phyloP scores from a whole-genome alignment of 495 filamentous ascomycete genomes.

The Rusavskia elegans region DNA sequence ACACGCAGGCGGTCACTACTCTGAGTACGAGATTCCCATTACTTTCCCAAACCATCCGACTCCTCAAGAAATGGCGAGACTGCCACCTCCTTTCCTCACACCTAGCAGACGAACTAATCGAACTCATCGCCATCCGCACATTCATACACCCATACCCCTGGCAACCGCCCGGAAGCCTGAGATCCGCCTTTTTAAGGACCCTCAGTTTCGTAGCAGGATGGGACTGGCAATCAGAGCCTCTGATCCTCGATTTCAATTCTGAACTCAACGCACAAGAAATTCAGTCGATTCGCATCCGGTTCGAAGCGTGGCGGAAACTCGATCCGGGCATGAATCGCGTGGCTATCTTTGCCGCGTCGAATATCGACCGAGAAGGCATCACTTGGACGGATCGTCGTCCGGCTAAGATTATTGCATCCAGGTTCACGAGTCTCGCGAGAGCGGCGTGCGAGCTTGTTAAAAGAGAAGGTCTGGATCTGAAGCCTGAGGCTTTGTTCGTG shows the following conservation, averaged over 20 bases:
- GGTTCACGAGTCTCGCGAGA: slow-evolving; percentile 67
- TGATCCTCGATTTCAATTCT: slow-evolving; percentile 55
- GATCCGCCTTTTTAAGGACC: slow-evolving; percentile 67
- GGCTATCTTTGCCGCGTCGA: slow-evolving; percentile 67
- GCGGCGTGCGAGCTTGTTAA: slow-evolving; percentile 47
- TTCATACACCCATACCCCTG: slow-evolving; percentile 80
- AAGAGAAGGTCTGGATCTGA: slow-evolving; percentile 37
- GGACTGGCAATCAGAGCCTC: slow-evolving; percentile 77
- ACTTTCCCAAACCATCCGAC: slow-evolving; percentile 70
- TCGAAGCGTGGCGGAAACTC: slow-evolving; percentile 62
- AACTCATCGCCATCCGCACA: slow-evolving; percentile 55
- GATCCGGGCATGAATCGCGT: slow-evolving; percentile 79
- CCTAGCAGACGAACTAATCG: slow-evolving; percentile 64
- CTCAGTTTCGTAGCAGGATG: slow-evolving; percentile 63
- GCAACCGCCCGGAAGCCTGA: slow-evolving; percentile 58
- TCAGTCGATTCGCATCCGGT: slow-evolving; percentile 45
- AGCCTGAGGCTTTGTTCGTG: slow-evolving; percentile 48
- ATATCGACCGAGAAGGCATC: slow-evolving; percentile 57
- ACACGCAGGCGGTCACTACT: slow-evolving; percentile 64
- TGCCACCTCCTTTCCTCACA: slow-evolving; percentile 64
- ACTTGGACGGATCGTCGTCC: slow-evolving; percentile 65
- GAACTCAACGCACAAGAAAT: slow-evolving; percentile 37
- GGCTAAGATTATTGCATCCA: slow-evolving; percentile 64
- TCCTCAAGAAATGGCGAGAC: slow-evolving; percentile 81
- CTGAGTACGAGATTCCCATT: slow-evolving; percentile 68